Evolutionary conservation across 148 eudicot genomes (phyloP).

Genomic region (Rhododendron molle): DNA sequence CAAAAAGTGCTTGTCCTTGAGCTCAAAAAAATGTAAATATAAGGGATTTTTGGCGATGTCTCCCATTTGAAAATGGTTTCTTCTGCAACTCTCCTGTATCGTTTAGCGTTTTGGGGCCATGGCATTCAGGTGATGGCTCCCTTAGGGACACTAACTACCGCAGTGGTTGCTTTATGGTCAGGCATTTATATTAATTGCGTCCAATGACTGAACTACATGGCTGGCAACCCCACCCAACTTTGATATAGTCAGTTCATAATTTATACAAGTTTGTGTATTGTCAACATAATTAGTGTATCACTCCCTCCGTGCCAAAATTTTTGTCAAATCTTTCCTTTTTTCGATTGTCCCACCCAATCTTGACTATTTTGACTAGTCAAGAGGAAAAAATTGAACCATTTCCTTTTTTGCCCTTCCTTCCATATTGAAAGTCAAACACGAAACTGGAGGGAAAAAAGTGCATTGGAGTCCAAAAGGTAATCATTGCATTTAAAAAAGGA

Average conservation of each 20-base stretch:
- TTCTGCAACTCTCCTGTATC: not conserved
- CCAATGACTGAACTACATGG: not conserved
- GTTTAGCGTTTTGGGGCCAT: not conserved
- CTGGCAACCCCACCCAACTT: not conserved
- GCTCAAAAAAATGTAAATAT: too few relatives aligned
- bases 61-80: not conserved
- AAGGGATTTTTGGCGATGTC: too few relatives aligned
- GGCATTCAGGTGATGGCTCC: not conserved
- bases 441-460: not conserved
- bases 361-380: not conserved
- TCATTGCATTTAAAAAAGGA: not conserved
- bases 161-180: not conserved
- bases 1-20: too few relatives aligned
- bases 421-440: not conserved
- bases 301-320: not conserved
- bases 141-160: not conserved
- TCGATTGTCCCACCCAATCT: not conserved
- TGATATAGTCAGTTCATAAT: not conserved
- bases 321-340: not conserved
- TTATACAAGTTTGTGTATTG: not conserved
- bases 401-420: not conserved
- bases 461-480: not conserved
- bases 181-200: not conserved
- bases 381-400: not conserved
- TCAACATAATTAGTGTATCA: not conserved